A percentile compares a stretch with the other conserved stretches of the same genome.
Evolutionary conservation across 2,329 filamentous ascomycete species (phyloP).

Genomic region (Sporothrix protearum): DNA sequence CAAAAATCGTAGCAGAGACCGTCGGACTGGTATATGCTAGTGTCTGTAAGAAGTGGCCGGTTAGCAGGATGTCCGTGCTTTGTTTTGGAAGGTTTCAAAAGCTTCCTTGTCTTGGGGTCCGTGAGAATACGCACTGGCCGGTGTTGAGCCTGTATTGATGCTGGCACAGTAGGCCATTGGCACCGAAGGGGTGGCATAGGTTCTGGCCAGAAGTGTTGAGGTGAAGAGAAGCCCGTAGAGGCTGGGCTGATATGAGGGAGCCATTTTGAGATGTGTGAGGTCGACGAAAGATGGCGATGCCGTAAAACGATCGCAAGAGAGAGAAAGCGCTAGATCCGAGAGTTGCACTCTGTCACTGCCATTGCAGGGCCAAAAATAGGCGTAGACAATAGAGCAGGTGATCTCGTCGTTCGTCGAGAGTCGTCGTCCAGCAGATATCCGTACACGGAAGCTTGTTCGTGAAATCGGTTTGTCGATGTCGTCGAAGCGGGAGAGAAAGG

Average conservation of each 20-base stretch:
- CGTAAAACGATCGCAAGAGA: not conserved
- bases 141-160: slow-evolving; percentile 44
- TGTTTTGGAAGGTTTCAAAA: not conserved
- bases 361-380: slow-evolving; percentile 16
- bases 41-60: slow-evolving; percentile 41
- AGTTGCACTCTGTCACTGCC: slow-evolving; percentile 16
- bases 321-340: slow-evolving; percentile 14
- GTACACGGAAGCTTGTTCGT: not conserved
- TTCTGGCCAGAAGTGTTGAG: slow-evolving; percentile 29
- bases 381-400: not conserved
- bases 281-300: not conserved
- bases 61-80: not conserved
- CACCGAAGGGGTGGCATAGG: slow-evolving; percentile 33
- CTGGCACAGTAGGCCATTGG: slow-evolving; percentile 45
- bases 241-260: slow-evolving; percentile 8
- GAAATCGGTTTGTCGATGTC: not conserved
- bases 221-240: slow-evolving; percentile 25
- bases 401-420: not conserved
- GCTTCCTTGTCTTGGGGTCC: not conserved
- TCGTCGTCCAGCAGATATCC: not conserved
- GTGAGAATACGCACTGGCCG: slow-evolving; percentile 40
- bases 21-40: slow-evolving; percentile 62
- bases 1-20: slow-evolving; percentile 65
- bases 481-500: not conserved
- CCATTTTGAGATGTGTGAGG: slow-evolving; percentile 15